phyloP scores from a whole-genome alignment of 768 basidiomycete genomes.

The Pulveroboletus frians region DNA sequence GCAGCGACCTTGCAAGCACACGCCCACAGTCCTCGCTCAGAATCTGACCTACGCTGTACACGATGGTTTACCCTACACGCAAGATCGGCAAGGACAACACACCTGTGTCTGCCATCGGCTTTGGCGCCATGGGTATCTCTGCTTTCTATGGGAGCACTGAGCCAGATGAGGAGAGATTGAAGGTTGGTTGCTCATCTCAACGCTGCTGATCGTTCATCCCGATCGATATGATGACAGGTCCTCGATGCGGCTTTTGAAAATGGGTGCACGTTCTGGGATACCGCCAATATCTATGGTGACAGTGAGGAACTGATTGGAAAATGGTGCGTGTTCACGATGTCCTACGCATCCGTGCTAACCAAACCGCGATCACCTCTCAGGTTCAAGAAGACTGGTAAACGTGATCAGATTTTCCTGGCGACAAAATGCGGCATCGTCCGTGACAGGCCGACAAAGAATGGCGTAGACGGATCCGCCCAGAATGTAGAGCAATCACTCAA shows the following conservation, averaged over 20 bases:
- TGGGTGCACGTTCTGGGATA: conserved; percentile 47
- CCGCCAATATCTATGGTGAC: conserved; percentile 39
- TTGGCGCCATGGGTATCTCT: conserved; percentile 57
- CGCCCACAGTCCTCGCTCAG: background rate
- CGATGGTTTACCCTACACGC: conserved; percentile 32
- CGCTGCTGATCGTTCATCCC: background rate
- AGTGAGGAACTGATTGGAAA: conserved; percentile 43
- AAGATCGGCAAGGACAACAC: conserved; percentile 41
- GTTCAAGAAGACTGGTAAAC: conserved; percentile 44
- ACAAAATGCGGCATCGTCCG: conserved; percentile 48
- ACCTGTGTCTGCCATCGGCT: conserved; percentile 44
- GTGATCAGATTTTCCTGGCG: conserved; percentile 52
- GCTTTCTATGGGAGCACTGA: conserved; percentile 41
- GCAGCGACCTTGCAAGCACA: background rate
- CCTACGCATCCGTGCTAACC: background rate
- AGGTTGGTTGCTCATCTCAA: conserved; percentile 30
- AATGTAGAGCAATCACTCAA: conserved; percentile 37
- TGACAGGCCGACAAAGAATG: conserved; percentile 15
- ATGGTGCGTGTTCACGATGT: conserved; percentile 26
- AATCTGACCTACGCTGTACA: background rate
- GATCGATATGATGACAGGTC: conserved; percentile 23
- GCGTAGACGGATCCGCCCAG: conserved; percentile 37
- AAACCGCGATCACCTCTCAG: conserved; percentile 14
- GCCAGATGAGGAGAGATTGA: conserved; percentile 55
- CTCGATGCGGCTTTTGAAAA: conserved; percentile 38